Base-by-base conservation (phyloP, 257 asterid genomes). In the Solanum boliviense region DNA sequence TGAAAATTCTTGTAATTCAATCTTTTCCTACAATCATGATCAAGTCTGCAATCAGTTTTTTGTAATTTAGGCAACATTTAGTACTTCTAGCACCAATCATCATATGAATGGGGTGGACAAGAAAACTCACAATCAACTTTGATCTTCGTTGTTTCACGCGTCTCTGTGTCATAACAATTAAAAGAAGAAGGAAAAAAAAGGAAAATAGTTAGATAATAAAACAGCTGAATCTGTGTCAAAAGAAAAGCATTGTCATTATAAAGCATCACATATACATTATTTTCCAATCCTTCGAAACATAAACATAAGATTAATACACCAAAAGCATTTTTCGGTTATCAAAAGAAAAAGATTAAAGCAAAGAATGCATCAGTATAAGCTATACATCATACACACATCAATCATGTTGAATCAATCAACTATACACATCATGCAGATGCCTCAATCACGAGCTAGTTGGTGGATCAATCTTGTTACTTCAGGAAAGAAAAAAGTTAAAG, bases 91-190 rank as follows among this genome's bases (percentile, higher is more conserved):
- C 39, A 85, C 78, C 44, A 87, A 36, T 81, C 41, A 44, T 88
- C 88, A 86, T 58, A 71, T 83, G 81, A 83, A 82, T 38, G 84
- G 85, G 78, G 56, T 48, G 76, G 52, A 88, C 23, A 90, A 31
- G 67, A 46, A 52, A 89, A 89, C 99, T 95, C 91, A 97, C 99
- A 89, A 97, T 95, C 86, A 97, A 92, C 91, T 87, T 95, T 86
- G 99, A 92, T 86, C 91, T 95, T 70, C 91, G 95, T 91, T 96
- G 98, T 96, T 92, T 97, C 91, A 97, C 81, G 89, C 99, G 98
- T 87, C 98, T 94, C 99, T 97, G 96, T 94, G 91, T 15, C 84
- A 44, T 29, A 81, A 38, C 23, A 87, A 81, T 56, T 48, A 29
- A 29, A 46, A 81, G 38, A 87, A 87, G 31, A 10, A 16, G 23